Conservation (phyloP, 306 rosid genomes). For the Oxytropis ochrocephala region DNA sequence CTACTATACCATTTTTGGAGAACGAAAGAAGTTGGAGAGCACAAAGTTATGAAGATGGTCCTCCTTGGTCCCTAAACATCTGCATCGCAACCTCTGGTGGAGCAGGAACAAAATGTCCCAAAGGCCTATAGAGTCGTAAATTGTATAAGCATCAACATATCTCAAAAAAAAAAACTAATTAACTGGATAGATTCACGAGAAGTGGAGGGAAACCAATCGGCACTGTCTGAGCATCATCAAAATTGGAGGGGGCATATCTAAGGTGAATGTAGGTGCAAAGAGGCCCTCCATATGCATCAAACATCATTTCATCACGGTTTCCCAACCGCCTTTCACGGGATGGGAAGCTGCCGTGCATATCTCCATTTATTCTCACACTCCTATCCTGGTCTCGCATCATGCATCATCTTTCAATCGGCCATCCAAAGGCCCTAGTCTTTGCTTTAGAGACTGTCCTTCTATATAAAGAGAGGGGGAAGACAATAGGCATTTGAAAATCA, state of each 20-base stretch:
- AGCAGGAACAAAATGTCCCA: conserved; percentile 98
- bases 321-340: conserved; percentile 64
- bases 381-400: conserved; percentile 68
- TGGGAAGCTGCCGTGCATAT: conserved; percentile 60
- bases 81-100: conserved; percentile 99
- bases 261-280: conserved; percentile 56
- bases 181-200: not conserved
- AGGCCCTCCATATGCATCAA: conserved; percentile 69
- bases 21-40: too few species aligned
- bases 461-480: conserved; percentile 12
- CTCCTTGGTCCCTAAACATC: conserved; percentile 94
- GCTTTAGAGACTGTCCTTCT: conserved; percentile 75
- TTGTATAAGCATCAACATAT: conserved; percentile 14
- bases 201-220: conserved; percentile 52
- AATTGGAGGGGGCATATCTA: conserved; percentile 74
- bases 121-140: conserved; percentile 52
- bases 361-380: conserved; percentile 58
- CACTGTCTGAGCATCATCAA: too few species aligned
- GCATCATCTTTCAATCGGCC: conserved; percentile 79
- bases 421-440: conserved; percentile 51
- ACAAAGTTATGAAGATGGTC: conserved; percentile 85
- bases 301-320: conserved; percentile 80
- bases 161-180: not conserved
- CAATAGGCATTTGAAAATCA: conserved; percentile 10
- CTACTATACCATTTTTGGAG: too few species aligned